Base-by-base conservation (phyloP, 2,329 filamentous ascomycete species). In the Furcasterigmium sp. region DNA sequence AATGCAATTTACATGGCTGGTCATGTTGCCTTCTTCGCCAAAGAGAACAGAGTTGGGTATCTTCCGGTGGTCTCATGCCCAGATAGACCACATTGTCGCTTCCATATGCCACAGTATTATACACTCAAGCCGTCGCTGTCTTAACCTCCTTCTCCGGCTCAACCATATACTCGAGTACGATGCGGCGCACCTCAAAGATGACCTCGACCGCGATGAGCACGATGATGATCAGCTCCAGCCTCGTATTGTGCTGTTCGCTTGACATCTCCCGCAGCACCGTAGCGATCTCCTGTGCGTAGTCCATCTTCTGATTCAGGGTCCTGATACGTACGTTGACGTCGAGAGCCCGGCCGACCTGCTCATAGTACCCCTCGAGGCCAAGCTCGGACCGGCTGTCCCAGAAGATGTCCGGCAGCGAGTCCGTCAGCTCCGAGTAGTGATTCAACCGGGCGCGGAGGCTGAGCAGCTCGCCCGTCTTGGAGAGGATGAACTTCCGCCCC, bases 211-310 rank as follows among this genome's bases (percentile, higher is more conserved):
- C 82, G 59, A 98, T 98, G 43, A 98, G 76, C 3, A 87, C 73
- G 55, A 98, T 97, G 60, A 98, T 97, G 55, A 94, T 94, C 85
- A 88, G 91, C 67, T 97, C 93, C 10, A 98, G 73, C 43, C 88
- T 76, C 23, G 91, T 80, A 14, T 88, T 86, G 59, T 97, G 90
- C 61, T 88, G 89, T 70, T 97, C 91, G 59, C 87, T 94, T 43
- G 94, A 75, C 59, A 91, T 83, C 62, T 96, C 89, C 45, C 93
- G 76, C 48, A 97, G 68, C 14, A 97, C 91, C 41, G 76, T 87
- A 7, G 93, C 90, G 61, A 96, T 96, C 63, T 97, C 91, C 57
- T 93, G 87, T 1, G 91, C 93, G 61, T 98, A 97, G 58, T 95
- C 91, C 80, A 98, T 94, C 69, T 95, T 95, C 68, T 95, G 88